These are phyloP conservation scores for Xylaria hypoxylon DNA, from an alignment of 2,329 filamentous ascomycete species.

Conservation along the genomic window DNA sequence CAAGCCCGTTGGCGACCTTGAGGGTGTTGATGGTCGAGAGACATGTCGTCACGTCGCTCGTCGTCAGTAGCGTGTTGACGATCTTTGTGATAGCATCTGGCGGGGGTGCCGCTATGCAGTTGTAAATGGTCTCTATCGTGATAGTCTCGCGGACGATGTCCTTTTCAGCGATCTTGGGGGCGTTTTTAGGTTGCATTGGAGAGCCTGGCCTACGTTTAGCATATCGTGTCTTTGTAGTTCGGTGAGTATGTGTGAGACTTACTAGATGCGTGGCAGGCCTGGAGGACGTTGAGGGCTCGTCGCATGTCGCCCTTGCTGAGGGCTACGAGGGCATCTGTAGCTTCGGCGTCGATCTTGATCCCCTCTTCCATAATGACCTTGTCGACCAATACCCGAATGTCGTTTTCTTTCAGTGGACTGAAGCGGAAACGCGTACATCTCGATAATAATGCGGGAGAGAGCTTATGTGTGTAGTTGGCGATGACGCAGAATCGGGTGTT, in stretches of 20 bases:
- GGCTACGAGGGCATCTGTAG: slow-evolving; percentile 83
- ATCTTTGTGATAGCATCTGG: slow-evolving; percentile 90
- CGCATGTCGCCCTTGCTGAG: slow-evolving; percentile 97
- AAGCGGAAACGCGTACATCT: slow-evolving; percentile 96
- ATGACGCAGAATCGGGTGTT: slow-evolving; percentile 99
- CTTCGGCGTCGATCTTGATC: slow-evolving; percentile 84
- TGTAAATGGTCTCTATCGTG: slow-evolving; percentile 95
- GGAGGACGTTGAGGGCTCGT: slow-evolving; percentile 90
- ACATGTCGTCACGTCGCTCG: slow-evolving; percentile 88
- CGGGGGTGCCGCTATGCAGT: slow-evolving; percentile 95
- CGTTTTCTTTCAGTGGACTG: slow-evolving; percentile 87
- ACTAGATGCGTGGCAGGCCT: slow-evolving; percentile 96
- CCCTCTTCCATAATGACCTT: slow-evolving; percentile 88
- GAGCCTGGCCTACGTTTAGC: slow-evolving; percentile 62
- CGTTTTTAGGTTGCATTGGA: slow-evolving; percentile 71
- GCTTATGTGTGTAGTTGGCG: slow-evolving; percentile 98
- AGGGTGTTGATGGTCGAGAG: slow-evolving; percentile 88
- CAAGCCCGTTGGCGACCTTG: slow-evolving; percentile 86
- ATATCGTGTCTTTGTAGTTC: not conserved
- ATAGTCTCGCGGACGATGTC: slow-evolving; percentile 79
- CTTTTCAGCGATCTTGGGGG: slow-evolving; percentile 69
- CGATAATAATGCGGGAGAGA: slow-evolving; percentile 91
- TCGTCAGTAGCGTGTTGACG: slow-evolving; percentile 82
- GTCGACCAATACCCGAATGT: slow-evolving; percentile 88
- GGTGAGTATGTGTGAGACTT: slow-evolving; percentile 51